Percentiles rank a stretch among this genome's conserved stretches.
phyloP scores from a whole-genome alignment of 2,329 filamentous ascomycete species.

The Fusarium robinianum region DNA sequence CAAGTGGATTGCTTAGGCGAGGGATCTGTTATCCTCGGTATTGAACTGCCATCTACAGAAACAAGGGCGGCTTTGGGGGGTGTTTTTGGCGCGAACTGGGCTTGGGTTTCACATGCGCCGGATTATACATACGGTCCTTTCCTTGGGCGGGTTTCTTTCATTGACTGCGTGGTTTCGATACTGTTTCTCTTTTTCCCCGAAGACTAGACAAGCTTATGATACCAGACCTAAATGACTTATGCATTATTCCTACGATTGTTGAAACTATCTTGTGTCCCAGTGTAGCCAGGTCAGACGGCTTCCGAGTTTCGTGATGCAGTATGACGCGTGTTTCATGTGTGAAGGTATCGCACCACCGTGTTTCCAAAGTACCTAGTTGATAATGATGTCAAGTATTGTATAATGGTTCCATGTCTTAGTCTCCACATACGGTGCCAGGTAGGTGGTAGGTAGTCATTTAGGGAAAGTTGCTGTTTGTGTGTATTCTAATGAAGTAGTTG shows the following conservation, averaged over 20 bases:
- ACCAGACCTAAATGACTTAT: conserved; percentile 22
- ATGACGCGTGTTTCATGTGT: conserved; percentile 29
- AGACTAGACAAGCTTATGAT: conserved; percentile 25
- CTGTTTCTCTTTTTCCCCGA: conserved; percentile 2
- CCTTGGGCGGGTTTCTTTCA: conserved; percentile 13
- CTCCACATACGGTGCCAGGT: no score
- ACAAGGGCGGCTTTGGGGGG: neutral
- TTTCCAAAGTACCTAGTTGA: no score
- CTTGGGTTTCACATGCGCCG: conserved; percentile 4
- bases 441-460: no score
- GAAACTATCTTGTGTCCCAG: conserved; percentile 22
- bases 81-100: conserved; percentile 12
- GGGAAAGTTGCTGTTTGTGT: no score
- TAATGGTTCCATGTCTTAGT: no score
- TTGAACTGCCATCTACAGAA: conserved; percentile 10
- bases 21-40: neutral
- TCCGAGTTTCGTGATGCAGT: conserved; percentile 18
- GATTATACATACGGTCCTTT: conserved; percentile 19
- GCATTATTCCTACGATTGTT: neutral
- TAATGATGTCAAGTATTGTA: conserved; percentile 5
- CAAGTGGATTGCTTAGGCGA: conserved; percentile 18
- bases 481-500: conserved; percentile 19
- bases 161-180: conserved; percentile 5
- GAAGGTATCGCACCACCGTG: conserved; percentile 17
- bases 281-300: conserved; percentile 12